A percentile compares a stretch with the other conserved stretches of the same genome.
Conservation (phyloP, 108 stramenopile species). For the Stephanodiscus minutulus region DNA sequence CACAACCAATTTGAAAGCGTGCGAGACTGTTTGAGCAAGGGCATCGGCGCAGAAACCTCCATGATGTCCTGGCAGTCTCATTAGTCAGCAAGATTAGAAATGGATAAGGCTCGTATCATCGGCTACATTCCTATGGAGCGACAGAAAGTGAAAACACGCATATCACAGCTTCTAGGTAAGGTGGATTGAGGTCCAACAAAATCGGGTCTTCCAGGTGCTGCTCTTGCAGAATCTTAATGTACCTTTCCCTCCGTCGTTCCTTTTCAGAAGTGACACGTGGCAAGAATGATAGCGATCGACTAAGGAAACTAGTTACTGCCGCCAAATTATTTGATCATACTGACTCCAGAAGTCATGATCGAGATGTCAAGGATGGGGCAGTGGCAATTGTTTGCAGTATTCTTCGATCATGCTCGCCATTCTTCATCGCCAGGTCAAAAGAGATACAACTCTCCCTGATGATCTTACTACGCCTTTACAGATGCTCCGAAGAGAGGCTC, state of each 20-base stretch:
- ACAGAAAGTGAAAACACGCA: conserved; percentile 24
- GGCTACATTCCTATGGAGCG: conserved; percentile 43
- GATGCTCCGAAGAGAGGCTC: conserved; percentile 33
- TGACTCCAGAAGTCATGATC: conserved; percentile 30
- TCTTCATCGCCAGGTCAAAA: conserved; percentile 38
- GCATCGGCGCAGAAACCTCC: neutral
- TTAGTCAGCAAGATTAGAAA: neutral
- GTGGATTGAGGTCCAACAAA: neutral
- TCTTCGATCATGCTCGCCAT: conserved; percentile 38
- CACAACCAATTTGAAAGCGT: neutral
- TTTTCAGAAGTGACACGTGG: conserved; percentile 34
- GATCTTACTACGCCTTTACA: conserved; percentile 28
- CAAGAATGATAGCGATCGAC: conserved; percentile 27
- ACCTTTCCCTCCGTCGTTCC: neutral
- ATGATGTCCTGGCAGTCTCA: neutral
- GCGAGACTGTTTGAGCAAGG: neutral
- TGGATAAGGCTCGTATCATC: conserved; percentile 25
- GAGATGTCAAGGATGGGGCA: conserved; percentile 36
- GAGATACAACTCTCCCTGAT: conserved; percentile 18
- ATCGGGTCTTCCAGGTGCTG: neutral
- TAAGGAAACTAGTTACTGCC: conserved; percentile 21
- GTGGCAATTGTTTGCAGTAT: conserved; percentile 34
- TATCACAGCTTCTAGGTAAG: conserved; percentile 40
- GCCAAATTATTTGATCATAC: conserved; percentile 32
- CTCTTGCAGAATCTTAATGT: neutral